Evolutionary conservation across 2,329 filamentous ascomycete genomes (phyloP), one percentile per base, ranked within the genome.

Genomic region (Taxawa tesnikishii): DNA sequence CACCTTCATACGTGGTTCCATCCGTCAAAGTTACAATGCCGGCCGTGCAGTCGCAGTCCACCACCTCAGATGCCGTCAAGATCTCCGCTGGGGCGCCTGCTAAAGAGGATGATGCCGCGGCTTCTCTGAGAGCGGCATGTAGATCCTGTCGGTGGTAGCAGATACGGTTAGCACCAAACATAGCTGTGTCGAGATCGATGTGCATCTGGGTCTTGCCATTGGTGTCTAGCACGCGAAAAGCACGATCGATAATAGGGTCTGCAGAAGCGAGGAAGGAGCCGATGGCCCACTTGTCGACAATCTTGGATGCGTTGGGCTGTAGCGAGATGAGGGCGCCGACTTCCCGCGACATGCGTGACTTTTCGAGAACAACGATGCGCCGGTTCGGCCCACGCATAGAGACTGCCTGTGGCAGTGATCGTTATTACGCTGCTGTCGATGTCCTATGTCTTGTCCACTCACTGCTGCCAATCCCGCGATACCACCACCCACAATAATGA

Each of bases 71-170:
- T 4, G 45, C 44, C 2, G 48, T 51, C 6, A 40, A 38, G 1
- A 58, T 46, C 7, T 32, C 23, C 0, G 41, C 54, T 3, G 52
- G 44, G 3, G 33, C 29, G 6, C 49, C 47, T n/a, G 39, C 30
- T 4, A 46, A 33, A 2, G 42, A 37, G 1, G 30, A 18, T 11
- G 36, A 42, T 1, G 33, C 46, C 10, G 48, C 50, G 5, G 48
- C 50, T 4, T 38, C 28, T 9, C 42, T 42, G 3, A 58, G 41
- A n/a, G 48, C 51, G 3, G 42, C 30, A 39, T 62, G 59, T 1
- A 61, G 42, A 34, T 62, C 59, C 28, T 59, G 56, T 15, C 59
- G 47, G 35, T 63, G 58, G 35, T 58, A 61, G 28, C 60, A 45
- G 28, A 61, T 50, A 6, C 56, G 48, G 31, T 60, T 51, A 5